phyloP scores from a whole-genome alignment of 2,329 filamentous ascomycete genomes.

The Fusarium oxysporum region DNA sequence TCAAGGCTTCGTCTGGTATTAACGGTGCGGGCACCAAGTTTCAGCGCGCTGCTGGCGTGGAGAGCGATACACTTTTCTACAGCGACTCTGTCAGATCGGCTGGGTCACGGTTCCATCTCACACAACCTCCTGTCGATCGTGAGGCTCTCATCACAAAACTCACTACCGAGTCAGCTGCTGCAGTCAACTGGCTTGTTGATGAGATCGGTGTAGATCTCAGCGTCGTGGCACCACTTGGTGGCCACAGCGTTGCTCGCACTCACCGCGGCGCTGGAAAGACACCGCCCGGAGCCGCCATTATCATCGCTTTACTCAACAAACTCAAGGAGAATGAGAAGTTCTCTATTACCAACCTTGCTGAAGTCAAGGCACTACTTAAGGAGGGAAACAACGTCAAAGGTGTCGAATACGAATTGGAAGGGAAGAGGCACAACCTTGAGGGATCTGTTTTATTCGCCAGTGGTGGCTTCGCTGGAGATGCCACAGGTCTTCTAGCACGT shows the following conservation, averaged over 20 bases:
- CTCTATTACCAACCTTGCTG: constrained; percentile 62
- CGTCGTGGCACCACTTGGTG: constrained; percentile 68
- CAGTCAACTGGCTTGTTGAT: constrained; percentile 68
- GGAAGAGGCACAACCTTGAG: constrained; percentile 52
- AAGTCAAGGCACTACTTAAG: constrained; percentile 63
- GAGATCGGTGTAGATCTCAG: constrained; percentile 69
- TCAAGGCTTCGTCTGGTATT: constrained; percentile 76
- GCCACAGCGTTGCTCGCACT: constrained; percentile 62
- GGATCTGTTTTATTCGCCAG: constrained; percentile 68
- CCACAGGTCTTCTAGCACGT: constrained; percentile 64
- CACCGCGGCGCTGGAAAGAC: constrained; percentile 65
- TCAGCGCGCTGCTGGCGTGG: constrained; percentile 56
- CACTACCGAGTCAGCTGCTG: constrained; percentile 59
- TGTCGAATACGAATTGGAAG: constrained; percentile 60
- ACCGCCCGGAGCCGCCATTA: constrained; percentile 70
- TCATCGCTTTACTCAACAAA: constrained; percentile 63
- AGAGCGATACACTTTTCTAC: constrained; percentile 59
- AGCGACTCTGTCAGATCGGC: constrained; percentile 69
- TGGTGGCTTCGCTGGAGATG: constrained; percentile 73
- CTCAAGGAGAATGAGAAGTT: constrained; percentile 63
- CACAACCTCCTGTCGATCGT: constrained; percentile 46
- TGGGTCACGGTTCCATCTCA: constrained; percentile 54
- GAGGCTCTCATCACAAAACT: constrained; percentile 61
- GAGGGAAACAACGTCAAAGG: constrained; percentile 57
- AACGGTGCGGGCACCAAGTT: constrained; percentile 71